Evolutionary conservation across 2,329 filamentous ascomycete species (phyloP).

Genomic region (Aschersonia sp.): DNA sequence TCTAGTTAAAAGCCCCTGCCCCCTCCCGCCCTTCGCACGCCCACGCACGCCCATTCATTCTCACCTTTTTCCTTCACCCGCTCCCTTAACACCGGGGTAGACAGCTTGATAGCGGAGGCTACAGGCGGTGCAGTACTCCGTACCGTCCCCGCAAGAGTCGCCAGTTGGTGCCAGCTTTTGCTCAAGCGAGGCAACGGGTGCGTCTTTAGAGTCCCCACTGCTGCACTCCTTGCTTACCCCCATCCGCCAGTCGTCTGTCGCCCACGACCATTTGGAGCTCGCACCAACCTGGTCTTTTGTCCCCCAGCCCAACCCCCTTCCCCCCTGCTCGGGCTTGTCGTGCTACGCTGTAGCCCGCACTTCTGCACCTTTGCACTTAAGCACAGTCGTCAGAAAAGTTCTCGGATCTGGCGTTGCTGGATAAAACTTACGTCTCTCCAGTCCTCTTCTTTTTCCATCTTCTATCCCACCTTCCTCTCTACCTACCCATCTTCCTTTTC

Average conservation of each 20-base stretch:
- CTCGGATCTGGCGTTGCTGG: conserved; percentile 7
- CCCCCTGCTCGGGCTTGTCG: neutral
- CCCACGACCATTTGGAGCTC: neutral
- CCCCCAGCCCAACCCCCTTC: neutral
- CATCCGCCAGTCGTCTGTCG: neutral
- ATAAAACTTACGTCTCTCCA: conserved; percentile 32
- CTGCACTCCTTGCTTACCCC: neutral
- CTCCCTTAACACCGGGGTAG: neutral
- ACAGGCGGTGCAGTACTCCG: neutral
- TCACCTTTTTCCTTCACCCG: neutral
- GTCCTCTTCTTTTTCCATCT: conserved; percentile 38
- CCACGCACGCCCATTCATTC: neutral
- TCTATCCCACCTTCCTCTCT: conserved; percentile 26
- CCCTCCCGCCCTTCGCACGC: neutral
- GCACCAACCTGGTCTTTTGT: neutral
- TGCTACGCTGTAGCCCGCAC: conserved; percentile 2
- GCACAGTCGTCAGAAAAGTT: neutral
- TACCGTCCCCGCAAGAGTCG: too few species aligned
- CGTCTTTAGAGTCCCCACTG: neutral
- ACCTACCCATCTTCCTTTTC: conserved; percentile 18
- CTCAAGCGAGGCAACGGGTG: neutral
- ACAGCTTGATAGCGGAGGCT: neutral
- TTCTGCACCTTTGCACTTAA: conserved; percentile 1
- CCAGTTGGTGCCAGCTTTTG: neutral
- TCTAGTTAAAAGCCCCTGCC: too few species aligned